Conservation (phyloP, 164 flowering plant genomes). For the Nymphaea colorata region DNA sequence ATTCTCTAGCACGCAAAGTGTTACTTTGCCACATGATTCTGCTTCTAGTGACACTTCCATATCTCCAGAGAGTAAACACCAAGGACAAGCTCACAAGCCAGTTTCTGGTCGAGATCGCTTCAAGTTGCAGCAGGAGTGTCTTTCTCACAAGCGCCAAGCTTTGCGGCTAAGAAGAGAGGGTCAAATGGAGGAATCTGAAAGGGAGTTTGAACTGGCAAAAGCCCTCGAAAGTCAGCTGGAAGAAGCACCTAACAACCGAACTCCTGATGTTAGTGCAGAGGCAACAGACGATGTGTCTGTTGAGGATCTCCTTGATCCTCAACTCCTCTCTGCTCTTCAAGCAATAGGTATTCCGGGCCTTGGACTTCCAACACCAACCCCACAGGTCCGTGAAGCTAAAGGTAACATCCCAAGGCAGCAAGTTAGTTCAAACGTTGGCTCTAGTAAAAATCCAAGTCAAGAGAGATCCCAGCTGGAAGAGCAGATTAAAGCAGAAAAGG, state of each 20-base stretch:
- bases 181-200: constrained; percentile 67
- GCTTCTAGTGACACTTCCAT: constrained; percentile 12
- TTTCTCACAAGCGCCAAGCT: constrained; percentile 79
- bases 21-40: constrained; percentile 7
- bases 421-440: constrained; percentile 1
- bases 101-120: constrained; percentile 70
- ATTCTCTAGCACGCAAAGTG: not conserved
- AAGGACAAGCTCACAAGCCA: constrained; percentile 28
- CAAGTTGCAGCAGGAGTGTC: constrained; percentile 85
- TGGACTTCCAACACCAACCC: constrained; percentile 12
- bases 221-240: constrained; percentile 68
- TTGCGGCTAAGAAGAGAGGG: constrained; percentile 84
- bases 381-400: constrained; percentile 24
- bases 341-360: constrained; percentile 53
- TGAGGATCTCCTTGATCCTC: constrained; percentile 91
- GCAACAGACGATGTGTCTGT: constrained; percentile 34
- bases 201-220: constrained; percentile 76
- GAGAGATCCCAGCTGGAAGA: constrained; percentile 50
- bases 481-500: constrained; percentile 71
- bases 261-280: constrained; percentile 13
- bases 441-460: constrained; percentile 13
- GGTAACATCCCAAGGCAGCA: not conserved
- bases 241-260: constrained; percentile 22
- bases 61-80: constrained; percentile 16
- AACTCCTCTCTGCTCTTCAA: constrained; percentile 71